These are phyloP conservation scores for Simplicillium sp. DNA, from an alignment of 2,329 filamentous ascomycete genomes.

Conservation along the genomic window DNA sequence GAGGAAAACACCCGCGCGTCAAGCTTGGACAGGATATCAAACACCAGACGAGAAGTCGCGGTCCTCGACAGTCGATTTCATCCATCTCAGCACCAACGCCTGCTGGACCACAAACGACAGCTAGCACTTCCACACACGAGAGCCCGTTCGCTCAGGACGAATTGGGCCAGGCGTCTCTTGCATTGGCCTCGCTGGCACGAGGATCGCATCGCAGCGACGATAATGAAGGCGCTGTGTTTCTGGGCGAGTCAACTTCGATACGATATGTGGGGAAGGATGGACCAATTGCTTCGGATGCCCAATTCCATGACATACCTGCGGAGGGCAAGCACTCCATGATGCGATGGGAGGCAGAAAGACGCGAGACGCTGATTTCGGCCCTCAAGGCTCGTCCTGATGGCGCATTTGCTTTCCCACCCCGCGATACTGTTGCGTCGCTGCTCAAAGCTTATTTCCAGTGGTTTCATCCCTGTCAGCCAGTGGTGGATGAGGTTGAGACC, in stretches of 20 bases:
- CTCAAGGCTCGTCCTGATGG: constrained; percentile 6
- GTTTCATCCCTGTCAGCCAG: constrained; percentile 42
- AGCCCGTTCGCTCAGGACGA: constrained; percentile 3
- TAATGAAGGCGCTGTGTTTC: constrained; percentile 21
- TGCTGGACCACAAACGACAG: background rate
- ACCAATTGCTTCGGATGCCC: constrained; percentile 12
- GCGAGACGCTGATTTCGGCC: constrained; percentile 15
- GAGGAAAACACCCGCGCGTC: constrained; percentile 13
- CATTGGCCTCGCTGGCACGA: constrained; percentile 4
- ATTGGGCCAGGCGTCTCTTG: constrained; percentile 3
- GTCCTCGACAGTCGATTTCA: background rate
- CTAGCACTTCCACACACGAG: background rate
- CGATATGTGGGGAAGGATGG: constrained; percentile 30
- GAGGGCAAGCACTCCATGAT: constrained; percentile 22
- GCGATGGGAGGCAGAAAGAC: constrained; percentile 25
- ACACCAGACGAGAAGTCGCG: background rate
- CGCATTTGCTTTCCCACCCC: constrained; percentile 29
- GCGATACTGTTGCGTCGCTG: constrained; percentile 23
- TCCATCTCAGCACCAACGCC: background rate
- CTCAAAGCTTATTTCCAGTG: constrained; percentile 38
- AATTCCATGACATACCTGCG: constrained; percentile 21
- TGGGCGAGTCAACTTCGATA: constrained; percentile 35
- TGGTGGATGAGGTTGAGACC: constrained; percentile 33
- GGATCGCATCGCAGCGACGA: background rate
- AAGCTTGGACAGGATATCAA: constrained; percentile 3